Base-by-base conservation (phyloP, 2,329 filamentous ascomycete genomes). In the Talaromyces funiculosus region DNA sequence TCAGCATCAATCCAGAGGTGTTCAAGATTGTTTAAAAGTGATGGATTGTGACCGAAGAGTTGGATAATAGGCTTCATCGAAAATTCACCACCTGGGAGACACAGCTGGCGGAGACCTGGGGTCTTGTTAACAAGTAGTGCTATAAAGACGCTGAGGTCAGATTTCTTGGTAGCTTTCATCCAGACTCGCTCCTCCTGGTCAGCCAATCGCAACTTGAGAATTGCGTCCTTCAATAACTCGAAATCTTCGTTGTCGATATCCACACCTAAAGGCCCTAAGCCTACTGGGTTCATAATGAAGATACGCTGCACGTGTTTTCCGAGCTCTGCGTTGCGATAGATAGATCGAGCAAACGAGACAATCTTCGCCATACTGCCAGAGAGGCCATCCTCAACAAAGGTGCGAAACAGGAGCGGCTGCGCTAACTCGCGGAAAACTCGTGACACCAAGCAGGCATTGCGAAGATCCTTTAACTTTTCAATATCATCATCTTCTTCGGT, bases 371-470 rank as follows among this genome's bases (percentile, higher is more conserved):
- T n/a, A 38, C 56, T 12, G 35, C 18, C 18, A 22, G 33, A 37
- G 20, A 14, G 12, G 45, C 45, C 37, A 22, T 61, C 57, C 35
- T 69, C 64, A 20, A 26, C 33, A 24, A 68, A 61, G 4, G 65
- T 10, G 10, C 55, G 49, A 47, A 65, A 68, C 10, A 70, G 51
- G n/a, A 68, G 37, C 45, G 67, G 67, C 40, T 70, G 67, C 1
- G 64, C 64, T 7, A 69, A 29, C 3, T 65, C 62, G 16, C 67
- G 62, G 22, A 67, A 64, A 24, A 45, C 43, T 12, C 45, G 64
- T 5, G 64, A 68, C 18, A 69, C 67, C 22, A 68, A 57, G 20
- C 67, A 70, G 9, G 63, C 10, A 33, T 63, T 63, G 47, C 37
- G 43, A 29, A 70, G 33, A 49, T 61, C 33, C n/a, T 14, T 14